These are phyloP conservation scores for Leccinum uliginosum DNA, from an alignment of 768 basidiomycete genomes.

Conservation along the genomic window DNA sequence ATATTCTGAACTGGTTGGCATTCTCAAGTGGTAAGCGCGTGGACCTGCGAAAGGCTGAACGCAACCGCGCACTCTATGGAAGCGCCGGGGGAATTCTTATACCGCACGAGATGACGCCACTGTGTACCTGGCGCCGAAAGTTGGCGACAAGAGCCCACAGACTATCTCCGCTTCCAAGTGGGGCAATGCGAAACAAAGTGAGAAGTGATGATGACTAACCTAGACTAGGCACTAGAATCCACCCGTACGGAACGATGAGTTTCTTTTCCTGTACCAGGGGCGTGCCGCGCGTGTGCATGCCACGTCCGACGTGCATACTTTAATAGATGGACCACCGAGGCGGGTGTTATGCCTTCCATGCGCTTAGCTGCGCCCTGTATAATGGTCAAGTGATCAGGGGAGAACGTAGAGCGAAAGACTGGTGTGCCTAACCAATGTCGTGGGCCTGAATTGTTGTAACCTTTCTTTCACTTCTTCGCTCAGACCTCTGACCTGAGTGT, in stretches of 20 bases:
- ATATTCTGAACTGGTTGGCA: constrained; percentile 1
- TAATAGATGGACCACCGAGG: constrained; percentile 63
- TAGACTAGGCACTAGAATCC: not conserved
- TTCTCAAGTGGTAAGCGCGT: constrained; percentile 6
- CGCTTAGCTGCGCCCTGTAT: constrained; percentile 85
- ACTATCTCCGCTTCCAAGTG: not conserved
- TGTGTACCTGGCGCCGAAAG: not conserved
- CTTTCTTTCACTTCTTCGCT: constrained; percentile 74
- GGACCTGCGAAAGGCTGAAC: too few species aligned
- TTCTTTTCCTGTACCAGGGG: not conserved
- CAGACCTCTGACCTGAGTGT: constrained; percentile 57
- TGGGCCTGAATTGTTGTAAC: constrained; percentile 55
- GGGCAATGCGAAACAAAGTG: not conserved
- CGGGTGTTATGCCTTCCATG: constrained; percentile 92
- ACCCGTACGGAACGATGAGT: not conserved
- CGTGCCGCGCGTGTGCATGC: constrained; percentile 2
- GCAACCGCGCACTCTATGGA: too few species aligned
- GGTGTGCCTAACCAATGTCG: constrained; percentile 54
- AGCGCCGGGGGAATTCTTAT: not conserved
- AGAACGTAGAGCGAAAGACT: not conserved
- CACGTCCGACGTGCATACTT: constrained; percentile 50
- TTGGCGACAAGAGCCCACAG: not conserved
- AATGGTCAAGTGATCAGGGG: not conserved
- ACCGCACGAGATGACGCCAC: not conserved
- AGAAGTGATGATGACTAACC: not conserved